Evolutionary conservation across 306 rosid genomes (phyloP), one percentile per base, ranked within the genome.

Genomic region (Cucurbita moschata): DNA sequence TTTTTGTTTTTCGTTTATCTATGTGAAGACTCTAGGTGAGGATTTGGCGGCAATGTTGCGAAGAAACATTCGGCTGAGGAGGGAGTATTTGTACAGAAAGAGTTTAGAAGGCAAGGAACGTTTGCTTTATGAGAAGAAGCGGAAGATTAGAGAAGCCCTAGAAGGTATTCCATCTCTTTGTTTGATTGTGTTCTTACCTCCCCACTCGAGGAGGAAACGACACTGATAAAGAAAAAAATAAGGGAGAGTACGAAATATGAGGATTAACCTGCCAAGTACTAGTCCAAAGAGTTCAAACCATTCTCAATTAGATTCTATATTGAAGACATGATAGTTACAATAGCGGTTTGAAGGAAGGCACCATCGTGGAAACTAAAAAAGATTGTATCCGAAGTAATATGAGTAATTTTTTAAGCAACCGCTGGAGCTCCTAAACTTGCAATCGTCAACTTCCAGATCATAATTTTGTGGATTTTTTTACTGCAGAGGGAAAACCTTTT

Each of bases 101-200:
- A 86, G 92, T 75, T 87, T 90, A 75, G 97, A 94, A 82, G 96
- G 92, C 68, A 83, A 89, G 67, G 85, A 91, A 58, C 92, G 95
- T 5, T 21, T 77, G 54, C 87, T 80, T 57, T 89, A 87, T n/a
- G 97, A 90, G 84, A 94, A 90, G 88, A 94, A 90, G 81, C 90
- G 95, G 56, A 86, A 84, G 84, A 94, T 94, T 63, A 79, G 81
- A 84, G 89, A 94, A 85, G 92, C 88, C 9, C 82, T 90, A 10
- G 83, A 81, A 84, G 97, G 98, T 89, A 74, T 12, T 11, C 16
- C 1, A 71, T 47, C 40, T 70, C 43, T 58, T 19, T 76, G 54
- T n/a, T 50, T 50, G 54, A 50, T 14, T 50, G 54, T 4, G n/a
- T 19, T 58, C 8, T 21, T 15, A 44, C 14, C 44, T 26, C 49